Percentiles rank a stretch among this genome's conserved stretches.
Evolutionary conservation across 257 asterid genomes (phyloP).

Genomic region (Scutellaria minor): DNA sequence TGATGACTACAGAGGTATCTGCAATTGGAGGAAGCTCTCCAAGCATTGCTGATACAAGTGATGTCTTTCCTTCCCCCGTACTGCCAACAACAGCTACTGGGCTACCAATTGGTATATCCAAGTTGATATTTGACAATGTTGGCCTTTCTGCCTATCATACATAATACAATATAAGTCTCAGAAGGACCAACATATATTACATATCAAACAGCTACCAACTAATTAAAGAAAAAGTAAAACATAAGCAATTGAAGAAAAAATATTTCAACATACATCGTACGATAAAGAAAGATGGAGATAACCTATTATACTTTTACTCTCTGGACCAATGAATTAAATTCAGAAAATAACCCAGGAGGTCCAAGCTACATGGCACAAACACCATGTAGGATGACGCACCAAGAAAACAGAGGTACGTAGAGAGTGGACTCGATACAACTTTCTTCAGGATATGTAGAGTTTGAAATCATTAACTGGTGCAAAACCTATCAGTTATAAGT

Average conservation of each 20-base stretch:
- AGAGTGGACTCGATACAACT: background rate
- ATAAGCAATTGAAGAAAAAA: background rate
- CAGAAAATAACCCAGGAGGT: background rate
- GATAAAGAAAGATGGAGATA: constrained; percentile 13
- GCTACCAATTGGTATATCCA: constrained; percentile 90
- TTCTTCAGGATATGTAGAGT: background rate
- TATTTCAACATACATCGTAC: background rate
- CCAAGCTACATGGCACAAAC: background rate
- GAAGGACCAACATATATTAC: constrained; percentile 5
- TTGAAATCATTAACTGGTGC: constrained; percentile 11
- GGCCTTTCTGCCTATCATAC: constrained; percentile 72
- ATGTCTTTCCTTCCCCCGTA: constrained; percentile 98
- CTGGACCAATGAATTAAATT: background rate
- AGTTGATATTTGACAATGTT: constrained; percentile 76
- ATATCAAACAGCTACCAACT: constrained; percentile 26
- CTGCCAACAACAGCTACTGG: constrained; percentile 91
- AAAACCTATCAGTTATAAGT: background rate
- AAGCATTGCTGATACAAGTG: constrained; percentile 95
- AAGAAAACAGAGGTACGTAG: background rate
- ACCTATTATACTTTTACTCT: background rate
- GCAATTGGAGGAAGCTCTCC: constrained; percentile 88
- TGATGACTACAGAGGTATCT: constrained; percentile 65
- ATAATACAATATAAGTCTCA: constrained; percentile 21
- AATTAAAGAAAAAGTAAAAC: constrained; percentile 10
- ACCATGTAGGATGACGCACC: background rate